Percentiles rank a stretch among this genome's conserved stretches.
phyloP scores from a whole-genome alignment of 805 yeast genomes.

The Saturnispora saitoi region DNA sequence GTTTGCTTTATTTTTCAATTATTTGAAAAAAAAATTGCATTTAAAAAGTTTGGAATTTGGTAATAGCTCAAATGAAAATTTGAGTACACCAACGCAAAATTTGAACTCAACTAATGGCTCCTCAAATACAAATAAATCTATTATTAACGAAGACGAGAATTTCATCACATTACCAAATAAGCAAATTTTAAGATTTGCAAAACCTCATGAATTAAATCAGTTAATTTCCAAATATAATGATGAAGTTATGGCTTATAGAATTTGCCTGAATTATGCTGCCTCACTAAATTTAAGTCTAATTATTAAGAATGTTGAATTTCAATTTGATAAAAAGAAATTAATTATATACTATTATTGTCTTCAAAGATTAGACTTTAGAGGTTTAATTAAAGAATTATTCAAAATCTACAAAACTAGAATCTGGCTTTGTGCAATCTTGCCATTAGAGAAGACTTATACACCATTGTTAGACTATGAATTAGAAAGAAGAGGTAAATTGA shows the following conservation, averaged over 20 bases:
- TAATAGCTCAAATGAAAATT: conserved; percentile 19
- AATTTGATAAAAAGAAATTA: conserved; percentile 70
- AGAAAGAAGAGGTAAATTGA: conserved; percentile 16
- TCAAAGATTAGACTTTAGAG: conserved; percentile 65
- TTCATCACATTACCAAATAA: conserved; percentile 68
- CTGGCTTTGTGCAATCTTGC: conserved; percentile 71
- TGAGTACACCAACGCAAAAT: conserved; percentile 18
- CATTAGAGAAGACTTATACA: conserved; percentile 28
- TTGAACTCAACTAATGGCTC: conserved; percentile 11
- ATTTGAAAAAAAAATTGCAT: conserved; percentile 66
- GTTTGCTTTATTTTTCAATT: conserved; percentile 63
- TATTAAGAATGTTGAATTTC: conserved; percentile 70
- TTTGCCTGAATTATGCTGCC: conserved; percentile 42
- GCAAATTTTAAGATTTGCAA: conserved; percentile 68
- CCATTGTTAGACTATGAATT: conserved; percentile 26
- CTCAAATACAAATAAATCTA: conserved; percentile 15
- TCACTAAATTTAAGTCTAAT: conserved; percentile 41
- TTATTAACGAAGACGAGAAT: conserved; percentile 47
- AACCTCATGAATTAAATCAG: conserved; percentile 58
- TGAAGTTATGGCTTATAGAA: conserved; percentile 62
- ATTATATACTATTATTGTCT: conserved; percentile 61
- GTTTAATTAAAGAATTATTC: conserved; percentile 63
- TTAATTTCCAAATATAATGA: conserved; percentile 57
- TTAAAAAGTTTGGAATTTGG: conserved; percentile 40
- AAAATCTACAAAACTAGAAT: conserved; percentile 71